phyloP scores from a whole-genome alignment of 2,329 filamentous ascomycete genomes.

The Thelonectria discophora region DNA sequence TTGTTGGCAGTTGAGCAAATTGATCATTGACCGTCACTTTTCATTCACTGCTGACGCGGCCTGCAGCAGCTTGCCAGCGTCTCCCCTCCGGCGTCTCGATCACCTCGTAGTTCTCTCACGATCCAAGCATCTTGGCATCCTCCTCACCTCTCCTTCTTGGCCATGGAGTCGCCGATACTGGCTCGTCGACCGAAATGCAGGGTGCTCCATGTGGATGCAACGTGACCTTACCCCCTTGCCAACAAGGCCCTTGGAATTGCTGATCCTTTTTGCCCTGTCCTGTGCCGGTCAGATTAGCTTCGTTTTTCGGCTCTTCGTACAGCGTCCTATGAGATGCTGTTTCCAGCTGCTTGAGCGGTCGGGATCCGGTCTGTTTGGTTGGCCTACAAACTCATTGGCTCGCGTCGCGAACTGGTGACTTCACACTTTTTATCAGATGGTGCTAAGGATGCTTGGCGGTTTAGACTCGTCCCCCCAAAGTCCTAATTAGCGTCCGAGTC shows the following conservation, averaged over 20 bases:
- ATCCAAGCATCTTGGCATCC: background rate
- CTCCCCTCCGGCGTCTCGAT: too few relatives aligned
- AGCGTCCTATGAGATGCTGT: constrained; percentile 6
- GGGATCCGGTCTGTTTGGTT: background rate
- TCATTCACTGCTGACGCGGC: too few relatives aligned
- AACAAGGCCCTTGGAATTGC: background rate
- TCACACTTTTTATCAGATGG: constrained; percentile 13
- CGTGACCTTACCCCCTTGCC: constrained; percentile 19
- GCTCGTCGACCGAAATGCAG: constrained; percentile 13
- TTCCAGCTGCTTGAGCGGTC: background rate
- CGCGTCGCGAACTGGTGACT: background rate
- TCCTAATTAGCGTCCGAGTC: too few relatives aligned
- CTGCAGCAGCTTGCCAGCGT: too few relatives aligned
- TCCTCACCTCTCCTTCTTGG: background rate
- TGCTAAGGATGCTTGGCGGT: background rate
- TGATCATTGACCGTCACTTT: too few relatives aligned
- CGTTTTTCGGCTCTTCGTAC: constrained; percentile 10
- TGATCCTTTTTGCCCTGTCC: background rate
- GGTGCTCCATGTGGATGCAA: constrained; percentile 17
- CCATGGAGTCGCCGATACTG: constrained; percentile 1
- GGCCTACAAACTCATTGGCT: background rate
- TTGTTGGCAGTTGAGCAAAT: background rate
- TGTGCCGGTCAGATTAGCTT: constrained; percentile 7
- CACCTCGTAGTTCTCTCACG: background rate
- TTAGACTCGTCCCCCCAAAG: background rate